phyloP scores from a whole-genome alignment of 768 basidiomycete species.

The Hericium rajendrae region DNA sequence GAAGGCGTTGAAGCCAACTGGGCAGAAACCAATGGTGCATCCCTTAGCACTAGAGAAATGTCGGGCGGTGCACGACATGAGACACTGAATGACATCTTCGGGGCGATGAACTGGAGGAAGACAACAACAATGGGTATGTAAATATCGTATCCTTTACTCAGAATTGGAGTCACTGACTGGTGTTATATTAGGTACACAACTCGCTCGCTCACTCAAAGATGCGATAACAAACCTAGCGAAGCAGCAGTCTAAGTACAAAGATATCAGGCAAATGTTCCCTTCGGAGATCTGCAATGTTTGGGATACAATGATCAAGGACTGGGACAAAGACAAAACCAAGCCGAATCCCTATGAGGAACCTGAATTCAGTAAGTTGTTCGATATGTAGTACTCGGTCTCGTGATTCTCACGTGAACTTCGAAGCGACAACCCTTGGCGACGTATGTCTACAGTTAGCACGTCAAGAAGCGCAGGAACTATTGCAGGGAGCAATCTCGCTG shows the following conservation, averaged over 20 bases:
- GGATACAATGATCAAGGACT: background rate
- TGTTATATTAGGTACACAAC: background rate
- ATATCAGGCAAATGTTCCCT: background rate
- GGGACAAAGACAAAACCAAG: background rate
- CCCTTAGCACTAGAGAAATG: constrained; percentile 6
- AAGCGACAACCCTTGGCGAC: background rate
- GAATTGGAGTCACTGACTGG: too few species aligned
- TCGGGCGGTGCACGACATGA: background rate
- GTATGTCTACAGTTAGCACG: background rate
- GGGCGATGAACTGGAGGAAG: background rate
- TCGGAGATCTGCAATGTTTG: background rate
- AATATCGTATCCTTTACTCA: background rate
- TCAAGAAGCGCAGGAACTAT: background rate
- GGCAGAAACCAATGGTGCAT: too few species aligned
- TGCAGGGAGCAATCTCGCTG: background rate
- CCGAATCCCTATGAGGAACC: background rate
- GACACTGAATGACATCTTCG: background rate
- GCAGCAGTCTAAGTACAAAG: background rate
- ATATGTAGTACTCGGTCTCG: too few species aligned
- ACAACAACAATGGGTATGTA: background rate
- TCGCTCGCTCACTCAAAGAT: background rate
- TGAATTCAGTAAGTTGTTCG: background rate
- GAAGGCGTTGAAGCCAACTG: too few species aligned
- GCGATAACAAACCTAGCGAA: background rate
- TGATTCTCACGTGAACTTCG: too few species aligned